These are phyloP conservation scores for Aspergillus sp. DNA, from an alignment of 2,329 filamentous ascomycete genomes.

Conservation along the genomic window DNA sequence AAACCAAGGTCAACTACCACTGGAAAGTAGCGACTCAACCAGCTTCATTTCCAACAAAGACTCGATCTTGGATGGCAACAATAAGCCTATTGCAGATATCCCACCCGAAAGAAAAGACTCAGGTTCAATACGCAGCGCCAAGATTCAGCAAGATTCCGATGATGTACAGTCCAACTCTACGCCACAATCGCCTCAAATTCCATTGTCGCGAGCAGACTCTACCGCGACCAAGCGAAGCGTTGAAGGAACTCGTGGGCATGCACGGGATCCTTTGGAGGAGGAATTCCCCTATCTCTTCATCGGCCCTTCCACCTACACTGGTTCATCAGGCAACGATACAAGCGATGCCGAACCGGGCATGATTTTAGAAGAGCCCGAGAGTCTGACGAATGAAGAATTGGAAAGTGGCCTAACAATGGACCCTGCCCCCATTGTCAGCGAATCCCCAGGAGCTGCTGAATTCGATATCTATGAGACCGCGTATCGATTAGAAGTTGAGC, in stretches of 20 bases:
- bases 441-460: slow-evolving; percentile 79
- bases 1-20: not conserved
- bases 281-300: slow-evolving; percentile 71
- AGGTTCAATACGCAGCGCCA: slow-evolving; percentile 18
- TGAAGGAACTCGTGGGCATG: slow-evolving; percentile 54
- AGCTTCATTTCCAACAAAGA: slow-evolving; percentile 9
- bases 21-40: slow-evolving; percentile 10
- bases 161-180: slow-evolving; percentile 12
- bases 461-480: slow-evolving; percentile 86
- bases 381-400: slow-evolving; percentile 31
- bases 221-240: slow-evolving; percentile 32
- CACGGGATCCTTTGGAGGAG: slow-evolving; percentile 60
- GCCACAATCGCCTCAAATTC: slow-evolving; percentile 24
- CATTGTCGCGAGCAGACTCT: slow-evolving; percentile 24
- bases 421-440: slow-evolving; percentile 57
- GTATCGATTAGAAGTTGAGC: slow-evolving; percentile 75
- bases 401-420: slow-evolving; percentile 13
- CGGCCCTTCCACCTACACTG: slow-evolving; percentile 52
- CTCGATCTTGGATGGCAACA: slow-evolving; percentile 3
- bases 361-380: slow-evolving; percentile 18
- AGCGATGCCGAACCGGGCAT: slow-evolving; percentile 6
- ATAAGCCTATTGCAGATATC: slow-evolving; percentile 9
- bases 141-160: slow-evolving; percentile 10
- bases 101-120: slow-evolving; percentile 21
- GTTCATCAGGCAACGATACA: slow-evolving; percentile 15